Evolutionary conservation across 768 basidiomycete genomes (phyloP).

Genomic region (Trametes elegans): DNA sequence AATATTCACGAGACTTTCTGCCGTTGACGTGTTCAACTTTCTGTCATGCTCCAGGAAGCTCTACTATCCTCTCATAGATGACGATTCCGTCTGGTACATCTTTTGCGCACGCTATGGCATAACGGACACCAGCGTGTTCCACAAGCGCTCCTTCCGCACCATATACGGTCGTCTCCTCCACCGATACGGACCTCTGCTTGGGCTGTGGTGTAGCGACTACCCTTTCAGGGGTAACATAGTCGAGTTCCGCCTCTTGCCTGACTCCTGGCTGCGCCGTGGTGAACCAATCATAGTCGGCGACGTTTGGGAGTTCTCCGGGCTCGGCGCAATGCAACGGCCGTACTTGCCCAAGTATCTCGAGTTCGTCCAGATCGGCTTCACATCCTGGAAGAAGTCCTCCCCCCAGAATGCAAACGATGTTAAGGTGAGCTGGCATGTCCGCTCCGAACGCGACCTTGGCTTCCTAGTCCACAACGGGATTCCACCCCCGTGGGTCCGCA

Average conservation of each 20-base stretch:
- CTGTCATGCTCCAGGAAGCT: constrained; percentile 6
- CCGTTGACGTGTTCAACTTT: constrained; percentile 16
- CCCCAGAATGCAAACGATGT: constrained; percentile 8
- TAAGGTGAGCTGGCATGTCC: constrained; percentile 14
- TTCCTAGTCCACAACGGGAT: constrained; percentile 6
- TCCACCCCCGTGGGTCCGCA: constrained; percentile 3
- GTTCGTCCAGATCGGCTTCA: constrained; percentile 18
- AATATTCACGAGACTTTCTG: constrained; percentile 13
- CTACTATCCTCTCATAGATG: constrained; percentile 14
- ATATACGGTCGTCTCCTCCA: constrained; percentile 23
- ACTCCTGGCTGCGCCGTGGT: constrained; percentile 10
- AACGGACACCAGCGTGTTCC: constrained; percentile 3
- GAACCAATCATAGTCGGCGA: constrained; percentile 22
- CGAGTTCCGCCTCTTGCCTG: constrained; percentile 23
- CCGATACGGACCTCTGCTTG: constrained; percentile 23
- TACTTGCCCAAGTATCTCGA: constrained; percentile 7
- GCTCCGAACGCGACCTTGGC: constrained; percentile 10
- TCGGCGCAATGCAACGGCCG: neutral
- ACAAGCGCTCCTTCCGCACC: constrained; percentile 12
- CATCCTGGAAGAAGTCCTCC: neutral
- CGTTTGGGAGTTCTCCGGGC: constrained; percentile 19
- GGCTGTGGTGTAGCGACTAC: constrained; percentile 27
- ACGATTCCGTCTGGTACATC: constrained; percentile 20
- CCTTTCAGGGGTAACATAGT: constrained; percentile 23
- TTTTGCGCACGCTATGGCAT: constrained; percentile 22